A percentile compares a stretch with the other conserved stretches of the same genome.
Evolutionary conservation across 1,139 yeast species (phyloP).

Genomic region (Geotrichum aggregatum): DNA sequence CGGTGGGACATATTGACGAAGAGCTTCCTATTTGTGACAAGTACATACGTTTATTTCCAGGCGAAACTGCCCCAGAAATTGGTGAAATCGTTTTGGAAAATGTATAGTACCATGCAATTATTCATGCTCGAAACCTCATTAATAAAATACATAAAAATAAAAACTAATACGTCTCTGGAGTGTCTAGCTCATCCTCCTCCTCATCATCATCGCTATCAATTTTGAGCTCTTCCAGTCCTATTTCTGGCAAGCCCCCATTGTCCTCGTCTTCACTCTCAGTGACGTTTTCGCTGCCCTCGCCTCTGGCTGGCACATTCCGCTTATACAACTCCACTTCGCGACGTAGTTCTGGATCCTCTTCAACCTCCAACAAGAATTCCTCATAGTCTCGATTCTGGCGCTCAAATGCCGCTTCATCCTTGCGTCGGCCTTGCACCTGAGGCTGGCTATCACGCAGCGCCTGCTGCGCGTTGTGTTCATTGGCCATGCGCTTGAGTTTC

Average conservation of each 20-base stretch:
- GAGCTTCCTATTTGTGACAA: slow-evolving; percentile 59
- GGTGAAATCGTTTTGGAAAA: slow-evolving; percentile 6
- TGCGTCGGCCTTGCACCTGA: slow-evolving; percentile 48
- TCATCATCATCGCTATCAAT: slow-evolving; percentile 56
- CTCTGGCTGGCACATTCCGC: slow-evolving; percentile 45
- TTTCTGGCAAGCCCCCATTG: slow-evolving; percentile 32
- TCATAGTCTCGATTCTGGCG: slow-evolving; percentile 91
- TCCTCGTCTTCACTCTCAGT: slow-evolving; percentile 26
- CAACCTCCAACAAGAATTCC: slow-evolving; percentile 87
- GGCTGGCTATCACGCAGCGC: slow-evolving; percentile 61
- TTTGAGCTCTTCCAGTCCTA: slow-evolving; percentile 68
- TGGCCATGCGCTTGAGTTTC: slow-evolving; percentile 98
- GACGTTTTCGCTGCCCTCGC: slow-evolving; percentile 44
- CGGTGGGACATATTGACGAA: slow-evolving; percentile 70
- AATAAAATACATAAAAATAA: neutral
- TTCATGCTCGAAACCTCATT: neutral
- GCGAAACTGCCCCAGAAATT: slow-evolving; percentile 19
- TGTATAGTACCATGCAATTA: neutral
- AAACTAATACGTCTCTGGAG: neutral
- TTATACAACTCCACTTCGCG: slow-evolving; percentile 80
- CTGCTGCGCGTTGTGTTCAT: slow-evolving; percentile 68
- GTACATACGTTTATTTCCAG: slow-evolving; percentile 41
- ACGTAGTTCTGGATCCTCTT: slow-evolving; percentile 90
- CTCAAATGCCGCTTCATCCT: slow-evolving; percentile 65
- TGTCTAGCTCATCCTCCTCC: slow-evolving; percentile 16